Evolutionary conservation across 441 rosid species (phyloP).

Genomic region (Euphorbia celastroides): DNA sequence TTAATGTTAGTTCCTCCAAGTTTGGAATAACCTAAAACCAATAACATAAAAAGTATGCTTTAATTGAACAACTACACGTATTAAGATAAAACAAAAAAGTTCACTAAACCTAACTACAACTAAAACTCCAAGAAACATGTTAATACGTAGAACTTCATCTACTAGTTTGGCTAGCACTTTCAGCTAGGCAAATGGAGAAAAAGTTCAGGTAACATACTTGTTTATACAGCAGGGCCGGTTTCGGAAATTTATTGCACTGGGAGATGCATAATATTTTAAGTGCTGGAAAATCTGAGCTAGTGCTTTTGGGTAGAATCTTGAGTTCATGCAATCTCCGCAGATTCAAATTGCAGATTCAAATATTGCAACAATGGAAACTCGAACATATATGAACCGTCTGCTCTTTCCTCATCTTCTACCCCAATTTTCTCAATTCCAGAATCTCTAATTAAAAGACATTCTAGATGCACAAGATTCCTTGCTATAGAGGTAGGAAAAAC

Average conservation of each 20-base stretch:
- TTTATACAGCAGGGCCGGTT: background rate
- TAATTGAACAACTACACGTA: background rate
- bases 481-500: background rate
- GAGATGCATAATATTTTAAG: background rate
- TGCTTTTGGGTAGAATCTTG: background rate
- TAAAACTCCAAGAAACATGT: too few relatives aligned
- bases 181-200: too few relatives aligned
- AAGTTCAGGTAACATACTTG: background rate
- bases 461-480: background rate
- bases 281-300: background rate
- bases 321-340: background rate
- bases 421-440: background rate
- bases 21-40: slow-evolving; percentile 13
- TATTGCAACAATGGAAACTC: background rate
- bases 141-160: too few relatives aligned
- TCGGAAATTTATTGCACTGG: background rate
- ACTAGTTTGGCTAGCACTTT: too few relatives aligned
- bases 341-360: too few relatives aligned
- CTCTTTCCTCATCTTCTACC: background rate
- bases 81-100: background rate
- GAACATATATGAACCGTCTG: background rate
- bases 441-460: background rate
- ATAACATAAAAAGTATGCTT: background rate
- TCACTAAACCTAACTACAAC: too few relatives aligned
- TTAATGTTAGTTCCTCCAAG: slow-evolving; percentile 19